Evolutionary conservation across 352 stramenopile genomes (phyloP).

Genomic region (Phytopythium boreale): DNA sequence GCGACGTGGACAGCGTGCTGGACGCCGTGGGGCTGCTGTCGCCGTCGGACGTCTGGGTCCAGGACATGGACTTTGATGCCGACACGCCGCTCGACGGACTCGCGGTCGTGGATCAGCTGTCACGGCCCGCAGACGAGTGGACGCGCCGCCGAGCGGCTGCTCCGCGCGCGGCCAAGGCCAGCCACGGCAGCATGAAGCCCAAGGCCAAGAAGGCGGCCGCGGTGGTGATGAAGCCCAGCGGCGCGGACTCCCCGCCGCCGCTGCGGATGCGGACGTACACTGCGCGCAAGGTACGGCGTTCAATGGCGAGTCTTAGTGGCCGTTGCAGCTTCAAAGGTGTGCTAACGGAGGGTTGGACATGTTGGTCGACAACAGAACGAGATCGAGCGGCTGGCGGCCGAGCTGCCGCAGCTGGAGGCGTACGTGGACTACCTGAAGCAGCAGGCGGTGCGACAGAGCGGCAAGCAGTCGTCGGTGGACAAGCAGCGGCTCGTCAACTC

Average conservation of each 20-base stretch:
- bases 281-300: constrained; percentile 21
- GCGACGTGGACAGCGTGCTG: constrained; percentile 8
- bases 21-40: constrained; percentile 6
- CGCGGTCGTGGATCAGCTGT: too few species aligned
- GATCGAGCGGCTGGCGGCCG: constrained; percentile 19
- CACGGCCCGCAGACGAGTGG: background rate
- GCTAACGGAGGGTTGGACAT: background rate
- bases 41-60: background rate
- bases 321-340: background rate
- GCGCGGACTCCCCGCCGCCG: background rate
- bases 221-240: background rate
- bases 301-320: background rate
- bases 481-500: constrained; percentile 31
- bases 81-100: background rate
- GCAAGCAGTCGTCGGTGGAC: constrained; percentile 22
- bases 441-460: constrained; percentile 21
- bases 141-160: background rate
- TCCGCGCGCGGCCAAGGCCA: background rate
- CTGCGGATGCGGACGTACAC: constrained; percentile 23
- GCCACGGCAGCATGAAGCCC: background rate
- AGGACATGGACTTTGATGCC: background rate
- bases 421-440: constrained; percentile 35
- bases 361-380: constrained; percentile 25
- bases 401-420: constrained; percentile 24
- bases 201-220: background rate